Evolutionary conservation across 768 basidiomycete genomes (phyloP), one percentile per base, ranked within the genome.

Genomic region (Boletales sp.): DNA sequence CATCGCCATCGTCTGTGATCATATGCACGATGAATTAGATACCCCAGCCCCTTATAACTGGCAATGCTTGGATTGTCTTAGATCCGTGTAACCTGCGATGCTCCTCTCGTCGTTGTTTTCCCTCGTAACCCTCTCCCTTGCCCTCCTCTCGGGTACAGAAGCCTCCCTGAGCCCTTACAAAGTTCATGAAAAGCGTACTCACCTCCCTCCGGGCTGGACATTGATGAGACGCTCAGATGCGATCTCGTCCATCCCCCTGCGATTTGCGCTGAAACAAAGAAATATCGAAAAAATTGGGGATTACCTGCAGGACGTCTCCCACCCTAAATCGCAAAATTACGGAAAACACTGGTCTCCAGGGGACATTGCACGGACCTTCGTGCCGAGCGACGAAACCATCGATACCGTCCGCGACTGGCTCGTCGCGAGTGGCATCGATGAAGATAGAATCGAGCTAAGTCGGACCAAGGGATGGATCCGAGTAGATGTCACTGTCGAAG

Each of bases 171-270:
- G 18, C 38, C 38, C 38, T 2, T 37, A 37, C 36, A 37, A 37
- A 18, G 5, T 34, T 15, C 75, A 77, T 50, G 76, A 76, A 57
- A 69, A 63, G 43, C 74, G 74, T 45, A 64, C 62, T 13, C 56
- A 43, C n/a, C 57, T 65, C 4, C 74, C 75, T 4, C 4, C 43
- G 3, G 62, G 60, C 5, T 80, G 77, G 77, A 54, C 59, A 6
- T 58, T 66, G 17, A 55, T 66, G 14, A 69, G 72, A 32, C 63
- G 71, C 39, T 69, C 71, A 32, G 62, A 68, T 8, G 52, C 71
- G 14, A 57, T 66, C 14, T 48, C 64, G 13, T 32, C 30, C 4
- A 44, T 70, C 8, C 67, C 67, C 8, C 17, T 71, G 18, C 62
- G 60, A 18, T 61, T 70, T 45, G 63, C 68, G 10, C 54, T 72